Base-by-base conservation (phyloP, 106 monocot genomes). In the Dioscorea alata region DNA sequence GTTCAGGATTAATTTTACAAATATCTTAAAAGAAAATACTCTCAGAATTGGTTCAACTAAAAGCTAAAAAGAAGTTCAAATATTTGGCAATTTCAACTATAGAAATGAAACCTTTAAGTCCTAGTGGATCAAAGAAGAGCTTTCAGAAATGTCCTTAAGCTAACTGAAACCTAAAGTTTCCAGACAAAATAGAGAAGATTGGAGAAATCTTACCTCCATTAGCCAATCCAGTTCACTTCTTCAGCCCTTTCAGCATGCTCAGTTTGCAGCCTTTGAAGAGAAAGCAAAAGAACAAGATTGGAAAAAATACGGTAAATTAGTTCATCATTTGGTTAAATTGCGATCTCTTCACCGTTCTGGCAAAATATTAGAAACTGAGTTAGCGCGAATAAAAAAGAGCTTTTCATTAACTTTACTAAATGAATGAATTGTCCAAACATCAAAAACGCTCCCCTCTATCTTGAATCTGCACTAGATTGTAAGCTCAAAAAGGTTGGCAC, bases 401-500 rank as follows among this genome's bases (percentile, higher is more conserved):
- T 23, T 59, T 18, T 23, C 12, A 12, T 54, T 48, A 2, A 73
- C 32, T 35, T 49, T n/a, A 42, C 70, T 71, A 24, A 60, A 71
- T 49, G 60, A 71, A 71, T 28, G 16, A 60, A 71, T 48, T 61
- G 17, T 63, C 33, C 33, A 17, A 63, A 63, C 32, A 14, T 35
- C 22, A 13, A 8, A 17, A 20, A 18, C 13, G 63, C 33, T 13
- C 32, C 33, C 15, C 14, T 18, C 19, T 14, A 17, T 20, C 16
- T 33, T 32, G 16, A 33, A 18, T 5, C 16, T 15, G 18, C 12
- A 6, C 22, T 20, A 59, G 12, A 22, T 59, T 21, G 12, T 59
- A 23, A 59, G 59, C 54, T 56, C 54, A 34, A 33, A 33, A 17
- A 16, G 49, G 33, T 49, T 15, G 20, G 42, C 42, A 42, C 10